Evolutionary conservation across 2,329 filamentous ascomycete genomes (phyloP), one percentile per base, ranked within the genome.

Genomic region (Ophiosphaerella herpotricha): DNA sequence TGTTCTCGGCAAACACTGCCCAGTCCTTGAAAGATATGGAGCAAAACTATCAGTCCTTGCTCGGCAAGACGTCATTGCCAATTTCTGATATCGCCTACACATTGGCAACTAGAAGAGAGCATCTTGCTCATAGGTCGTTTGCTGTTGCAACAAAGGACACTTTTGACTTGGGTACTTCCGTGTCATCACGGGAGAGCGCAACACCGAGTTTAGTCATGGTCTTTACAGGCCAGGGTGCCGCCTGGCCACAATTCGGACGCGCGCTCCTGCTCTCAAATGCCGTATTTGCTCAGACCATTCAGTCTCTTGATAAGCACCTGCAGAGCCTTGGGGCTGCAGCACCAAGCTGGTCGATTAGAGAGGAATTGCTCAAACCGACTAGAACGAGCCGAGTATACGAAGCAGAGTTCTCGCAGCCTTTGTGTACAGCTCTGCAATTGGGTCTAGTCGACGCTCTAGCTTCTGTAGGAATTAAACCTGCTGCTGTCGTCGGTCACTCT

Each of bases 401-500:
- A 16, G 61, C 64, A 7, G 53, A 60, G 36, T 39, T 58, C 33
- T 54, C 55, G 2, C 64, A 68, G 49, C 62, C 65, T 2, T 34
- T 59, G 1, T 64, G 62, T 38, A 64, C 62, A 8, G 64, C 60
- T 0, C 34, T 68, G 0, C 65, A 68, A 39, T 46, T 67, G 4
- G 60, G 45, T 0, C 16, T 67, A 3, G 55, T 64, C 0, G 54
- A 64, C 18, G 4, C 33, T 40, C 11, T 56, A 38, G 18, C 26
- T 2, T 9, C 37, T n/a, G 1, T 56, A 16, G 52, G 52, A 1
- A 41, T 68, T 12, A 13, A 37, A 3, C 57, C 63, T 1, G 18
- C 34, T n/a, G 48, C 56, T 1, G 64, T 68, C 1, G 51, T 61
- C 18, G 75, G 75, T 2, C 75, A 78, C 43, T 75, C 72, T 0